Evolutionary conservation across 2,329 filamentous ascomycete genomes (phyloP).

Genomic region (Grosmannia serpens): DNA sequence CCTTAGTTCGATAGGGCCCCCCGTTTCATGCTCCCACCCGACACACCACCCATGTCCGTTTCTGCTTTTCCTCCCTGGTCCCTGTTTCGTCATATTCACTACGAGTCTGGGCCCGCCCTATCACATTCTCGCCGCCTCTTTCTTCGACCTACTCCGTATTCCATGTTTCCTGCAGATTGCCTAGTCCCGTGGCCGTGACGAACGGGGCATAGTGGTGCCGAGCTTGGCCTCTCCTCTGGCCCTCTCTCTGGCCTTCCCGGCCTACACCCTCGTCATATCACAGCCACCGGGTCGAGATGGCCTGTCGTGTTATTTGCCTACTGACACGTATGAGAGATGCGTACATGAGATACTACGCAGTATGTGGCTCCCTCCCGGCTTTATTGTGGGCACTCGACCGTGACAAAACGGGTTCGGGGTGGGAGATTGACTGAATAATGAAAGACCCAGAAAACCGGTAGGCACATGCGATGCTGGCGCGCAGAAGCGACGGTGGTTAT

Average conservation of each 20-base stretch:
- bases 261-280: too few species aligned
- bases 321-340: not conserved
- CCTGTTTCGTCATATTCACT: constrained; percentile 1
- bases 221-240: not conserved
- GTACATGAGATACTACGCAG: not conserved
- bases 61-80: not conserved
- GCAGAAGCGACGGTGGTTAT: not conserved
- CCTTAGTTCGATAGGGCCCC: not conserved
- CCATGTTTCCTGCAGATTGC: not conserved
- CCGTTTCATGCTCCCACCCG: constrained; percentile 6
- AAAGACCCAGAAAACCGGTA: not conserved
- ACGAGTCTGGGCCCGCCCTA: not conserved
- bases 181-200: not conserved
- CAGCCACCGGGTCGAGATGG: too few species aligned
- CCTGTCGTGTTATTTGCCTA: not conserved
- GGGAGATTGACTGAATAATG: not conserved
- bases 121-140: not conserved
- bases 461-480: not conserved
- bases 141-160: not conserved
- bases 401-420: not conserved
- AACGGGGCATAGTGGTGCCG: not conserved
- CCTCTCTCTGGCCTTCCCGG: too few species aligned
- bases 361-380: not conserved
- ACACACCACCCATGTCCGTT: not conserved
- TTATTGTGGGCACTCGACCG: not conserved